These are phyloP conservation scores for Elongisporangium undulatum DNA, from an alignment of 352 stramenopile species.

Conservation along the genomic window DNA sequence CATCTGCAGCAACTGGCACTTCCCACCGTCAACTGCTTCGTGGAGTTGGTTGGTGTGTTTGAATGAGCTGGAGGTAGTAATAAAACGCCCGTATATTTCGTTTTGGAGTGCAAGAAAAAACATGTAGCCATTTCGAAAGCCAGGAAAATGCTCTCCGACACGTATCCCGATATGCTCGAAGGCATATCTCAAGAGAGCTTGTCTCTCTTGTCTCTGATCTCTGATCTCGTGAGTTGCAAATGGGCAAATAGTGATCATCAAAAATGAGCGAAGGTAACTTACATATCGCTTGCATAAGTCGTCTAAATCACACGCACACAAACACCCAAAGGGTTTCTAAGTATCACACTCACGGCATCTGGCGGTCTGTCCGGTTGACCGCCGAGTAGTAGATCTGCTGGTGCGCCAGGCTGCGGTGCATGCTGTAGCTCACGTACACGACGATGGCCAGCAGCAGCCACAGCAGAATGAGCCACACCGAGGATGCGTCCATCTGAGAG, in stretches of 20 bases:
- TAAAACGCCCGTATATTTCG: not conserved
- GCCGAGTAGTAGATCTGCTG: slow-evolving; percentile 52
- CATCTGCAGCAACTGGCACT: slow-evolving; percentile 16
- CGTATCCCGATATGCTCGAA: too few relatives aligned
- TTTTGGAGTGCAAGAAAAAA: not conserved
- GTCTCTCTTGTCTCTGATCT: too few relatives aligned
- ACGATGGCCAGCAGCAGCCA: slow-evolving; percentile 66
- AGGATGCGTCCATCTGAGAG: slow-evolving; percentile 66
- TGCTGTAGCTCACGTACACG: slow-evolving; percentile 71
- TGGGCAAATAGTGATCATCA: too few relatives aligned
- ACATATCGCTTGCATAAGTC: not conserved
- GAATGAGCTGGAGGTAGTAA: not conserved
- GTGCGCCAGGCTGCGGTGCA: slow-evolving; percentile 61
- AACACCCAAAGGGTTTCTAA: not conserved
- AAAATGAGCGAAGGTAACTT: not conserved
- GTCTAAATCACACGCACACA: not conserved
- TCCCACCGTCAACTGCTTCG: too few relatives aligned
- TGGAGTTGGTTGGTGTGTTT: not conserved
- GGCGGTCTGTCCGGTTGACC: not conserved
- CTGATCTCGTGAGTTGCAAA: too few relatives aligned
- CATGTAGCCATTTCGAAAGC: not conserved
- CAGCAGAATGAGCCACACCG: slow-evolving; percentile 55
- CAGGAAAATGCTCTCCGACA: too few relatives aligned
- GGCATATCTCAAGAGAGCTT: too few relatives aligned
- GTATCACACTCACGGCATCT: not conserved